Evolutionary conservation across 2,329 filamentous ascomycete species (phyloP).

Genomic region (Colletotrichum neosansevieriae): DNA sequence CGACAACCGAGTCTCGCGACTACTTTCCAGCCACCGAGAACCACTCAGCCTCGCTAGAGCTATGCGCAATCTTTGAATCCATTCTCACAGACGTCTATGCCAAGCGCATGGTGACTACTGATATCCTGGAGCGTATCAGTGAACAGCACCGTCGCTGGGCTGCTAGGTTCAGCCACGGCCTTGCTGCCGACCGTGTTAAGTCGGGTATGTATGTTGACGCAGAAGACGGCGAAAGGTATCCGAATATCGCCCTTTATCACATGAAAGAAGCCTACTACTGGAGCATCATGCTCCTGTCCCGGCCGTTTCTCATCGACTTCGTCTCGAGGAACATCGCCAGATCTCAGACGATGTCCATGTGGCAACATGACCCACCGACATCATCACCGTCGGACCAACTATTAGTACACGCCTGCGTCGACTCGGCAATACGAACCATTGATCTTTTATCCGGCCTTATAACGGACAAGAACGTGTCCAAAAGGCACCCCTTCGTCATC

Average conservation of each 20-base stretch:
- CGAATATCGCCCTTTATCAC: constrained; percentile 48
- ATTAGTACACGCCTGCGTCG: constrained; percentile 49
- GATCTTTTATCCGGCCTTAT: constrained; percentile 54
- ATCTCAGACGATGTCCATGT: neutral
- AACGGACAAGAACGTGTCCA: constrained; percentile 50
- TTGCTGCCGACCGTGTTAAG: constrained; percentile 41
- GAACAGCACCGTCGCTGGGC: constrained; percentile 47
- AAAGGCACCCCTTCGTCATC: constrained; percentile 57
- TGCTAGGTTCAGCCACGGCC: constrained; percentile 37
- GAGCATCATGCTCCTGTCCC: constrained; percentile 53
- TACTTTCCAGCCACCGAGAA: constrained; percentile 41
- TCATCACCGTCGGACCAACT: constrained; percentile 42
- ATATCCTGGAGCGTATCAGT: constrained; percentile 44
- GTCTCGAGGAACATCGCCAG: constrained; percentile 39
- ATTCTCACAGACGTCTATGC: constrained; percentile 52
- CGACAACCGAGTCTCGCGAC: constrained; percentile 47
- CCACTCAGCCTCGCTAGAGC: constrained; percentile 47
- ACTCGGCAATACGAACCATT: constrained; percentile 51
- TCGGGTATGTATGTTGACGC: constrained; percentile 34
- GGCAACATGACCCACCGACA: neutral
- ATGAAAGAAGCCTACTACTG: constrained; percentile 54
- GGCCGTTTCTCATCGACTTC: constrained; percentile 51
- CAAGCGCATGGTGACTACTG: constrained; percentile 47
- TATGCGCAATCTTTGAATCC: constrained; percentile 53
- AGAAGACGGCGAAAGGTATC: constrained; percentile 39